These are phyloP conservation scores for Leishmania turanica DNA, from an alignment of 208 protist genomes.

Conservation along the genomic window DNA sequence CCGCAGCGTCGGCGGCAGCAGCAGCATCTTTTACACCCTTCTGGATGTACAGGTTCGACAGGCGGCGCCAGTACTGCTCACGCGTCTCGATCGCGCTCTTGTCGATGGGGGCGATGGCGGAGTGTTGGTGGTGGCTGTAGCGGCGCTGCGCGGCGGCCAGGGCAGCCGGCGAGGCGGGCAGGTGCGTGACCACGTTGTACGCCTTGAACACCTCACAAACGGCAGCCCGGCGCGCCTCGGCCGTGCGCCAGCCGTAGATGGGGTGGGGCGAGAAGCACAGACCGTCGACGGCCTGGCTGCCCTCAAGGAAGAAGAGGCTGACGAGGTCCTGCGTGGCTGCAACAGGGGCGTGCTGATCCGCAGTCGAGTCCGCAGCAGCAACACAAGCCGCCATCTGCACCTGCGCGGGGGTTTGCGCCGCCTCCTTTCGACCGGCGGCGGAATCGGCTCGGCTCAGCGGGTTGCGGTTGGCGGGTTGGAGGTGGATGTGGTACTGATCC, in stretches of 20 bases:
- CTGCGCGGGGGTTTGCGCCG: conserved; percentile 6
- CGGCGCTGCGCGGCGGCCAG: conserved; percentile 13
- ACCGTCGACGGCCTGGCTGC: conserved; percentile 44
- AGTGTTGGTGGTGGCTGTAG: neutral
- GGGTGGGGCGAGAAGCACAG: conserved; percentile 43
- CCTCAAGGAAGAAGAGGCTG: conserved; percentile 51
- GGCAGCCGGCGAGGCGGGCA: conserved; percentile 15
- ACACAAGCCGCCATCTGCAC: neutral
- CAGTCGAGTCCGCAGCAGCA: neutral
- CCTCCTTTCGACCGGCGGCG: neutral
- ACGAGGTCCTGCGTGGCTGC: conserved; percentile 45
- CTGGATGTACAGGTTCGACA: conserved; percentile 41
- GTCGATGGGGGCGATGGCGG: neutral
- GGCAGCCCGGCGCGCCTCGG: conserved; percentile 38
- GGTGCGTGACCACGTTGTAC: conserved; percentile 29
- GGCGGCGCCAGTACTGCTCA: conserved; percentile 57
- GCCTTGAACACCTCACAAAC: conserved; percentile 32
- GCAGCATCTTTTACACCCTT: conserved; percentile 16
- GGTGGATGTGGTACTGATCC: conserved; percentile 26
- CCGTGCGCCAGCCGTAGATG: conserved; percentile 40
- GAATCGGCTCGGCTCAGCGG: neutral
- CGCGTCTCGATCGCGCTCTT: conserved; percentile 31
- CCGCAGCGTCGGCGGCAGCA: neutral
- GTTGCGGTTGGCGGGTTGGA: conserved; percentile 9
- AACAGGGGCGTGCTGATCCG: neutral